phyloP scores from a whole-genome alignment of 1,284 basidiomycete genomes.

The Moniliella sp. region DNA sequence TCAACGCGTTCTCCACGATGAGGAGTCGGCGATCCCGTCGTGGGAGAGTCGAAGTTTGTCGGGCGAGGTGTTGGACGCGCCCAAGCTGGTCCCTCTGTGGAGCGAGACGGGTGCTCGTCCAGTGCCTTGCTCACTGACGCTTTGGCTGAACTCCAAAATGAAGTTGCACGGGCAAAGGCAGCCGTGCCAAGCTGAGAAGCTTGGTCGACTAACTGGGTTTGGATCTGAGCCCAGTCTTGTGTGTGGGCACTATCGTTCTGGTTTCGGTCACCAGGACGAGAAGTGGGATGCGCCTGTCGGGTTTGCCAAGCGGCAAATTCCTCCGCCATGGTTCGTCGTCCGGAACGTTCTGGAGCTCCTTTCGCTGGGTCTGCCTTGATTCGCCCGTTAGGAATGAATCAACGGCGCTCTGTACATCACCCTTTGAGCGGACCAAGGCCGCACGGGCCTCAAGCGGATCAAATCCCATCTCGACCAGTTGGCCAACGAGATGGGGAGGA shows the following conservation, averaged over 20 bases:
- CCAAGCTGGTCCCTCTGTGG: background rate
- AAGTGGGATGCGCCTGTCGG: background rate
- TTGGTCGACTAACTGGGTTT: conserved; percentile 61
- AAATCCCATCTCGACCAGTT: too few species aligned
- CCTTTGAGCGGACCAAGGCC: too few species aligned
- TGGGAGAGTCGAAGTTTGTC: background rate
- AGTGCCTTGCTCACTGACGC: conserved; percentile 61
- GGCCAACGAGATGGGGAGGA: too few species aligned
- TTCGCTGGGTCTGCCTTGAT: too few species aligned
- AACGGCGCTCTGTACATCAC: too few species aligned
- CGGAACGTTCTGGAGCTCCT: too few species aligned
- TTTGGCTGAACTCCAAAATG: conserved; percentile 65
- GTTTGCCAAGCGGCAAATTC: background rate
- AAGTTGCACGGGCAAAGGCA: conserved; percentile 62
- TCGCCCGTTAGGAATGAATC: too few species aligned
- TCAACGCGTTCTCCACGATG: too few species aligned
- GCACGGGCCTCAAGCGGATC: too few species aligned
- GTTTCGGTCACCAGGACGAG: background rate
- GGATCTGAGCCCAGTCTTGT: conserved; percentile 44
- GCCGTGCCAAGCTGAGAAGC: conserved; percentile 63
- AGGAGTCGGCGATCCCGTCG: too few species aligned
- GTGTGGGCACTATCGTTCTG: background rate
- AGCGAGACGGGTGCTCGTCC: conserved; percentile 23
- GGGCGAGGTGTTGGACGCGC: background rate
- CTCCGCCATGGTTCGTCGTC: background rate